These are phyloP conservation scores for Psidium friedrichsthalianum DNA, from an alignment of 345 rosid genomes.

Conservation along the genomic window DNA sequence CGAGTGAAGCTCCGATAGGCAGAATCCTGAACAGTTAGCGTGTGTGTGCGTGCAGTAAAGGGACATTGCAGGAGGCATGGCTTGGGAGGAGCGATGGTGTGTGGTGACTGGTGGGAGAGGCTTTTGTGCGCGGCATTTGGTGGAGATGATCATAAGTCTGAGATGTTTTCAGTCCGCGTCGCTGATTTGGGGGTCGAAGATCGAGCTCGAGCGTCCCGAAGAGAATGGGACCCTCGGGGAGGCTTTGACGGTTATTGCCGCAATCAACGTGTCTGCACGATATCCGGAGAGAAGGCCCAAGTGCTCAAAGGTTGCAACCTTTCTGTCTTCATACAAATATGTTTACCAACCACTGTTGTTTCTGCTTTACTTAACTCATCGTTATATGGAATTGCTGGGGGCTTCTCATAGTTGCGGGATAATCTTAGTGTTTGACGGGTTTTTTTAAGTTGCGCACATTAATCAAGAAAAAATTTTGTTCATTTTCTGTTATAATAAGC, in stretches of 20 bases:
- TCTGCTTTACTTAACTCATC: neutral
- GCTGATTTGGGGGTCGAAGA: slow-evolving; percentile 58
- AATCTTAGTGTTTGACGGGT: neutral
- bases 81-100: slow-evolving; percentile 52
- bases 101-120: slow-evolving; percentile 94
- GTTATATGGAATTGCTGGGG: neutral
- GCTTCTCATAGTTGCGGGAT: neutral
- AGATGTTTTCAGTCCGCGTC: slow-evolving; percentile 47
- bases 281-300: slow-evolving; percentile 74
- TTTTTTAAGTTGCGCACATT: too few relatives aligned
- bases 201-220: slow-evolving; percentile 45
- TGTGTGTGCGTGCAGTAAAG: neutral
- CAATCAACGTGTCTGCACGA: slow-evolving; percentile 39
- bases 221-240: slow-evolving; percentile 53
- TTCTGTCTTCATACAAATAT: neutral
- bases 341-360: neutral
- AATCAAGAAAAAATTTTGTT: neutral
- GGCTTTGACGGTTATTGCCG: slow-evolving; percentile 66
- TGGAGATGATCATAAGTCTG: slow-evolving; percentile 61
- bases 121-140: slow-evolving; percentile 79
- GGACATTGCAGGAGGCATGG: slow-evolving; percentile 1
- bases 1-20: neutral
- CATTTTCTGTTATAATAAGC: neutral
- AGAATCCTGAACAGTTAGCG: neutral
- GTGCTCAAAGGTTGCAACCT: slow-evolving; percentile 45